Base-by-base conservation (phyloP, 2,329 filamentous ascomycete genomes). In the Scytalidium lignicola region DNA sequence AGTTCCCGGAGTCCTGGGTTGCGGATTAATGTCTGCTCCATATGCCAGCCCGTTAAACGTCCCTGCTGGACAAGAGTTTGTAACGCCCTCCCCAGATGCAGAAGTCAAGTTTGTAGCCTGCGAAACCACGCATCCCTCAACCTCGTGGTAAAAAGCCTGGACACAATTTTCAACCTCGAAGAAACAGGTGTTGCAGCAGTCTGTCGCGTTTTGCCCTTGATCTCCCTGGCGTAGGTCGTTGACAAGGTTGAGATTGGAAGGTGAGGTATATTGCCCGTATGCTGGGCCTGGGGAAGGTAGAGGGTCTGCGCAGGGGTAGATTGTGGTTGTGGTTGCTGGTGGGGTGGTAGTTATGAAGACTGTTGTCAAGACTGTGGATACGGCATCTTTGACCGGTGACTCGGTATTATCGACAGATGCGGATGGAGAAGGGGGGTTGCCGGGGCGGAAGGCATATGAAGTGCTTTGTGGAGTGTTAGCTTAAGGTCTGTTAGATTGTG, bases 121-220 rank as follows among this genome's bases (percentile, higher is more conserved):
- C 41, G 44, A 20, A 17, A 49, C 41, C 19, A 49, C 47, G 32
- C 47, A 49, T 22, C 47, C 47, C 18, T 49, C 40, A 12, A 37
- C 23, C 10, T 20, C n/a, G 28, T 49, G 45, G 21, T 20, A 49
- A 15, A 23, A 49, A 6, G 47, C 47, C 28, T 49, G 47, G 19
- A 49, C 23, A 18, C 47, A 49, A 20, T 49, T 49, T 19, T 44
- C 22, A 10, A 21, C 13, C 17, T 43, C 40, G 18, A 49, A 49
- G 41, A 44, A 49, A 40, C 47, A 49, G 19, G 47, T 29, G 41
- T 43, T 44, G 41, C 47, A 49, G 41, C 47, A 49, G 7, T 12
- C 40, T n/a, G 26, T 32, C 15, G 32, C 21, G 37, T 21, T 41
- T 21, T 17, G 9, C 7, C 45, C 45, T 20, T 47, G 3, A 19